These are phyloP conservation scores for Xylaria grammica DNA, from an alignment of 495 filamentous ascomycete genomes.

Conservation along the genomic window DNA sequence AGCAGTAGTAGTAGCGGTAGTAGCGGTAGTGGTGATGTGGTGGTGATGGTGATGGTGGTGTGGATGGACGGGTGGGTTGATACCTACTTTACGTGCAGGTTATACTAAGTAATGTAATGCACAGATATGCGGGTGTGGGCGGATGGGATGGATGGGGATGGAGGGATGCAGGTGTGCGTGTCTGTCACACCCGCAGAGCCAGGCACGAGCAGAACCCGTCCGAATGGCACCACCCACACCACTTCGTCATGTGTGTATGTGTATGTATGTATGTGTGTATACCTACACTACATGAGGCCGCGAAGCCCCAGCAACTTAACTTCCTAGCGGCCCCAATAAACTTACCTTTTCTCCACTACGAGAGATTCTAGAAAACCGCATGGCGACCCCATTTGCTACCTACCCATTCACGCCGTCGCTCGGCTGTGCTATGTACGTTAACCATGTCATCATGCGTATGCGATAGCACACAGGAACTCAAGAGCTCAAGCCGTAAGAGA, in stretches of 20 bases:
- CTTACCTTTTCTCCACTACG: slow-evolving; percentile 3
- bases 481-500: not conserved
- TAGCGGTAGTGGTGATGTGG: too few species aligned
- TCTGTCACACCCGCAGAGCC: slow-evolving; percentile 23
- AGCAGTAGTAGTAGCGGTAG: too few species aligned
- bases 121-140: slow-evolving; percentile 18
- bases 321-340: slow-evolving; percentile 1
- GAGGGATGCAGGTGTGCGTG: slow-evolving; percentile 17
- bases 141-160: too few species aligned
- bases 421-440: too few species aligned
- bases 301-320: slow-evolving; percentile 1
- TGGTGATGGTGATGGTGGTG: slow-evolving; percentile 16
- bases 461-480: not conserved
- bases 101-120: slow-evolving; percentile 8
- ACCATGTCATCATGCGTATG: too few species aligned
- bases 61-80: slow-evolving; percentile 21
- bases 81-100: slow-evolving; percentile 8
- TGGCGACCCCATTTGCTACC: too few species aligned
- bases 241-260: slow-evolving; percentile 11
- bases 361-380: not conserved
- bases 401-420: too few species aligned
- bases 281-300: slow-evolving; percentile 13
- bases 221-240: slow-evolving; percentile 26
- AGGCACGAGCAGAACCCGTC: slow-evolving; percentile 21
- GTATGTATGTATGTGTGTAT: too few species aligned